These are phyloP conservation scores for Fusarium tupiense DNA, from an alignment of 2,329 filamentous ascomycete genomes.

Conservation along the genomic window DNA sequence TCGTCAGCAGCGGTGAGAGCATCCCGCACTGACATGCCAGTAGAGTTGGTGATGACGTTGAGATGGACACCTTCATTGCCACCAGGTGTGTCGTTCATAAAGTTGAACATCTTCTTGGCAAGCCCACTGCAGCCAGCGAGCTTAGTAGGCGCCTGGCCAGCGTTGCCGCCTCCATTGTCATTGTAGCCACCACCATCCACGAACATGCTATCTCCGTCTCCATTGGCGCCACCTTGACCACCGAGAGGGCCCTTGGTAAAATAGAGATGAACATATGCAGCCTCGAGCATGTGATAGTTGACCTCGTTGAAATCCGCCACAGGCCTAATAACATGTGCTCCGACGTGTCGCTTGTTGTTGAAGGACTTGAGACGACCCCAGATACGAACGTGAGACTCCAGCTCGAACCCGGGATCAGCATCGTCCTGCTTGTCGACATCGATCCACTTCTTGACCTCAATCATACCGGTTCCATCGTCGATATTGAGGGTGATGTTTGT, in stretches of 20 bases:
- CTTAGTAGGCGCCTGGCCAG: constrained; percentile 52
- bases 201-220: constrained; percentile 63
- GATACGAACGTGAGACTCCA: constrained; percentile 84
- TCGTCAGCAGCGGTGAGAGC: constrained; percentile 85
- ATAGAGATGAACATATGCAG: constrained; percentile 86
- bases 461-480: constrained; percentile 91
- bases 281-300: constrained; percentile 90
- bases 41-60: constrained; percentile 75
- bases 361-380: constrained; percentile 87
- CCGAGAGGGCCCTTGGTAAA: constrained; percentile 75
- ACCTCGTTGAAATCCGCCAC: constrained; percentile 91
- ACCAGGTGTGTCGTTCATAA: constrained; percentile 72
- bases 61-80: constrained; percentile 86
- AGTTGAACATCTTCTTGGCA: constrained; percentile 77
- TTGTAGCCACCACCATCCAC: constrained; percentile 60
- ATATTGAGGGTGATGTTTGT: constrained; percentile 94
- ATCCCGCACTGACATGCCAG: constrained; percentile 73
- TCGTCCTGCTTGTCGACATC: constrained; percentile 68
- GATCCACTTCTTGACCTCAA: constrained; percentile 92
- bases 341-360: constrained; percentile 83
- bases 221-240: constrained; percentile 52
- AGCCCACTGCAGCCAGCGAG: constrained; percentile 60
- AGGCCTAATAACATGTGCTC: constrained; percentile 81
- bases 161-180: constrained; percentile 49
- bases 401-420: constrained; percentile 65